A percentile compares a stretch with the other conserved stretches of the same genome.
phyloP scores from a whole-genome alignment of 768 basidiomycete genomes.

The Lactifluus echinatus region DNA sequence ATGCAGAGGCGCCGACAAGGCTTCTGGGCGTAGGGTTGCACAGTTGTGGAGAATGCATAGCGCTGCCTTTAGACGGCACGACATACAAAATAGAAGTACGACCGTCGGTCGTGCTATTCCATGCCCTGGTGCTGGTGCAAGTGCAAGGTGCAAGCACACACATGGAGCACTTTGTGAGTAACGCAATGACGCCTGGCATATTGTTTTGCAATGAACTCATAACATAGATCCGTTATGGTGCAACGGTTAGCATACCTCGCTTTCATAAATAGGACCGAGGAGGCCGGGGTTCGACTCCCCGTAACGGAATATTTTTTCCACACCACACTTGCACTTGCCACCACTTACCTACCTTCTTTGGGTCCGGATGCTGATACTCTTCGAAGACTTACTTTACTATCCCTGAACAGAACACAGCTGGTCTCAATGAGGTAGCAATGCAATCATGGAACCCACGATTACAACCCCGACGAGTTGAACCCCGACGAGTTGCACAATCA shows the following conservation, averaged over 20 bases:
- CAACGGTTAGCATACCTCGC: slow-evolving; percentile 20
- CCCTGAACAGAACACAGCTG: no score
- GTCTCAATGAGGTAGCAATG: no score
- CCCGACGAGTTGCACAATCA: no score
- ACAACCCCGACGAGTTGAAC: no score
- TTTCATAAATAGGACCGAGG: slow-evolving; percentile 10
- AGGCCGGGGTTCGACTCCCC: slow-evolving; percentile 19
- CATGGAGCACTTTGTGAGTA: no score
- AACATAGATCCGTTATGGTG: slow-evolving; percentile 14
- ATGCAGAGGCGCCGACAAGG: neutral
- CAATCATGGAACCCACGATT: no score
- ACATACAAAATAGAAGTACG: no score
- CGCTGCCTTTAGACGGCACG: neutral
- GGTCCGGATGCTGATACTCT: neutral
- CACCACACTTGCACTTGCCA: no score
- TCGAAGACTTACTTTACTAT: no score
- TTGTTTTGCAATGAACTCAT: neutral
- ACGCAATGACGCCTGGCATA: neutral
- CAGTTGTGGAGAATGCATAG: neutral
- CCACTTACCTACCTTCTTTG: neutral
- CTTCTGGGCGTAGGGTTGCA: neutral
- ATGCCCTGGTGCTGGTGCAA: no score
- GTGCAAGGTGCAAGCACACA: no score
- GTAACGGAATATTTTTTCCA: slow-evolving; percentile 10
- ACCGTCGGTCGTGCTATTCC: no score